Evolutionary conservation across 1,284 basidiomycete species (phyloP), one percentile per base, ranked within the genome.

Genomic region (Ceraceosorus guamensis): DNA sequence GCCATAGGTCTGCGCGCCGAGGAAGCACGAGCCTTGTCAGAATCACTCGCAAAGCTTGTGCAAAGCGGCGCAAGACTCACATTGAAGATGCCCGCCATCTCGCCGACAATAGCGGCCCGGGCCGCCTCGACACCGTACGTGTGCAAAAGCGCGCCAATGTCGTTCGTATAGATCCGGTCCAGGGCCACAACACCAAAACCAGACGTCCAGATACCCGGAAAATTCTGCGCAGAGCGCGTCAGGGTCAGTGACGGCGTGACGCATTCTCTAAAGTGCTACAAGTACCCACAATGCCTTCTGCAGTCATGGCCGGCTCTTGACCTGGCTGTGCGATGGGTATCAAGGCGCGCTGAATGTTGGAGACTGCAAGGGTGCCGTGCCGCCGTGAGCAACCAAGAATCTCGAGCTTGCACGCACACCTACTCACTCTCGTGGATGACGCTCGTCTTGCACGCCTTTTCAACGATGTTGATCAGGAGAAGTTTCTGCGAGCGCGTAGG

Each of bases 181-280:
- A 89, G 83, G 71, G 93, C 87, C 61, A 97, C 82, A 60, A 93
- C 84, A 55, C 82, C 82, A 65, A 83, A 81, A 16, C 86, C 86
- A 71, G 90, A 89, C 57, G 84, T 81, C 92, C 95, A 97, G 69
- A 96, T 84, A 24, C 91, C 92, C 45, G 81, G 81, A 70, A 98
- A 83, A 78, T 97, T 98, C 24, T 24, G 24, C 24, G 24, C 24
- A 24, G 24, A 24, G 24, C 24, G 24, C 3, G 24, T 24, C 24
- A 24, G 24, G 24, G 24, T 24, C 24, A 24, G 24, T 3, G 24
- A 24, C 24, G 24, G 24, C 24, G 24, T 24, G 24, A 24, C 24
- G 24, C 24, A 24, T 24, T 24, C 24, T 24, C 2, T 24, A 1
- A 24, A 24, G 24, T 24, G 24, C 24, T 24, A 24, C 24, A 24